phyloP scores from a whole-genome alignment of 176 grass and related monocot species.

The Secale cereale region DNA sequence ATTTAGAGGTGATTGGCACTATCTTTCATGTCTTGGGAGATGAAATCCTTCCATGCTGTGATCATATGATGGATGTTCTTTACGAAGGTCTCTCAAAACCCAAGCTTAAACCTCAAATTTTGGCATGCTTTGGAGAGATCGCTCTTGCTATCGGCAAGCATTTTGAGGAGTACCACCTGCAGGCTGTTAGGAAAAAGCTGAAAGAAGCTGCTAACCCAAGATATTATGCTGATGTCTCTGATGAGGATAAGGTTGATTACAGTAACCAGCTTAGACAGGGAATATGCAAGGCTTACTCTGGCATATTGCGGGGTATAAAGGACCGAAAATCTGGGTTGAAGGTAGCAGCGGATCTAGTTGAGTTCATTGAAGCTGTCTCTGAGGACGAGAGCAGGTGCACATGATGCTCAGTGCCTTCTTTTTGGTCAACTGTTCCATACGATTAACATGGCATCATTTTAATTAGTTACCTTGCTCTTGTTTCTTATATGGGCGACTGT shows the following conservation, averaged over 20 bases:
- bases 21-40: conserved; percentile 81
- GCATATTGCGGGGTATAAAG: conserved; percentile 91
- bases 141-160: conserved; percentile 77
- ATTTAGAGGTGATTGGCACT: conserved; percentile 79
- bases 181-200: conserved; percentile 61
- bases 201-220: conserved; percentile 59
- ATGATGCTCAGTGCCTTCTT: not conserved
- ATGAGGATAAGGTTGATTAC: conserved; percentile 89
- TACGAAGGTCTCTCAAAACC: conserved; percentile 71
- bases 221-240: conserved; percentile 40
- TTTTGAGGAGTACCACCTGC: conserved; percentile 79
- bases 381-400: conserved; percentile 60
- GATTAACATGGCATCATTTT: not conserved
- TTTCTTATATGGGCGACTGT: conserved; percentile 16
- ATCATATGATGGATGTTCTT: conserved; percentile 77
- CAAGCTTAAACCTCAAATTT: conserved; percentile 72
- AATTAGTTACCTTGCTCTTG: not conserved
- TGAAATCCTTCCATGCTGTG: conserved; percentile 72
- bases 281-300: conserved; percentile 88
- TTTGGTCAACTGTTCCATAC: not conserved
- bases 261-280: conserved; percentile 71
- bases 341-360: conserved; percentile 61
- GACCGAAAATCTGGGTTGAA: conserved; percentile 63
- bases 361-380: conserved; percentile 70
- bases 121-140: conserved; percentile 88